phyloP scores from a whole-genome alignment of 1,139 yeast genomes.

The Hansenula lynferdii region DNA sequence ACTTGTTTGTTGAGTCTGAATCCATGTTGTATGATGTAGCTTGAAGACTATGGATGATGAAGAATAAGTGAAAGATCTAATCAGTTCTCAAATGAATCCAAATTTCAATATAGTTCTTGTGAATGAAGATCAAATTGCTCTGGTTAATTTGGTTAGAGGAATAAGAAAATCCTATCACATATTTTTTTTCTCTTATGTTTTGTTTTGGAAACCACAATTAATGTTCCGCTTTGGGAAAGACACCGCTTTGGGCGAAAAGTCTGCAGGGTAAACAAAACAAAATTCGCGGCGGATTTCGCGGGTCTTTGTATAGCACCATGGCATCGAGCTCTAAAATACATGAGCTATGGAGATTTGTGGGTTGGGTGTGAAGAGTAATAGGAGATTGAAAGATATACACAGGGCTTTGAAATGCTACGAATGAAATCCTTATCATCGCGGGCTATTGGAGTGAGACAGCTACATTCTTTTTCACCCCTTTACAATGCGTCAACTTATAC shows the following conservation, averaged over 20 bases:
- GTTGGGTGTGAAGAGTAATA: too few species aligned
- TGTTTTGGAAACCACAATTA: neutral
- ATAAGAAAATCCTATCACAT: neutral
- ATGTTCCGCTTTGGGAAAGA: constrained; percentile 6
- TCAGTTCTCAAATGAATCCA: too few species aligned
- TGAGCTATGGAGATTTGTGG: too few species aligned
- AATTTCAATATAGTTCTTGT: too few species aligned
- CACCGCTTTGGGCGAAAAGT: neutral
- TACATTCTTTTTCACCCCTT: neutral
- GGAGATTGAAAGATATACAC: too few species aligned
- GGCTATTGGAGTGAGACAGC: neutral
- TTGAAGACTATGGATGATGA: neutral
- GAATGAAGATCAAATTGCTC: neutral
- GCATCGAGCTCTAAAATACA: too few species aligned
- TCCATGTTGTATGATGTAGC: constrained; percentile 44
- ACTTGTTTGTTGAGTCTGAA: constrained; percentile 75
- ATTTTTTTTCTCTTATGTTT: neutral
- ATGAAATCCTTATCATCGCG: too few species aligned
- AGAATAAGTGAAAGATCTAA: too few species aligned
- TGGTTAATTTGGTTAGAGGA: neutral
- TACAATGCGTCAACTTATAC: neutral
- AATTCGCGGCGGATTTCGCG: neutral
- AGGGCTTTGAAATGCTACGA: too few species aligned
- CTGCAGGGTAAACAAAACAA: constrained; percentile 1
- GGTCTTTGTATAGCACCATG: too few species aligned